Conservation (phyloP, 2,329 filamentous ascomycete genomes). For the Pezicula radicicola region DNA sequence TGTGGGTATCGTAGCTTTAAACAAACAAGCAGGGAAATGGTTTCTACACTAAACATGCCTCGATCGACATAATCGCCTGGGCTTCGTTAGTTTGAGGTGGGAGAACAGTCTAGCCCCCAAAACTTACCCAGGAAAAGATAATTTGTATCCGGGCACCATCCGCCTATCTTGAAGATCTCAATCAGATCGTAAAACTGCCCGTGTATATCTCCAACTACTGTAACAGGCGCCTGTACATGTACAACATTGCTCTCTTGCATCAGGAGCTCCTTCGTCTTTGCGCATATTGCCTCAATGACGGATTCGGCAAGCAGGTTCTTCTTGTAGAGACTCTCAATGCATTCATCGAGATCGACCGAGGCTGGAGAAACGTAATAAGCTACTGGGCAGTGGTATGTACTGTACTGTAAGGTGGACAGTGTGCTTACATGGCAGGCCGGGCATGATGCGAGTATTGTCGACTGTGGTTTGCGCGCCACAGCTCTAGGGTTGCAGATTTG, state of each 20-base stretch:
- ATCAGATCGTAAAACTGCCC: slow-evolving; percentile 99
- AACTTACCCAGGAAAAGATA: slow-evolving; percentile 86
- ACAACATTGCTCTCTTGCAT: slow-evolving; percentile 99
- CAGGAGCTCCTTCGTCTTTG: slow-evolving; percentile 96
- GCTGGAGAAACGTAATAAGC: slow-evolving; percentile 45
- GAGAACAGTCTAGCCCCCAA: slow-evolving; percentile 6
- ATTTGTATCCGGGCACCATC: slow-evolving; percentile 96
- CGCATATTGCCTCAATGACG: slow-evolving; percentile 98
- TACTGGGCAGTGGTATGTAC: neutral
- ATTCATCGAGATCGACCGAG: slow-evolving; percentile 97
- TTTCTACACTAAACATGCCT: slow-evolving; percentile 97
- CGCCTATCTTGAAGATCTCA: slow-evolving; percentile 98
- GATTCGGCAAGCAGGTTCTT: slow-evolving; percentile 97
- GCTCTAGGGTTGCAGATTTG: slow-evolving; percentile 17
- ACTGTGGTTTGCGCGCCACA: slow-evolving; percentile 15
- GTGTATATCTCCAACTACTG: slow-evolving; percentile 97
- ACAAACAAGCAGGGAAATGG: slow-evolving; percentile 95
- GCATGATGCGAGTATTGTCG: slow-evolving; percentile 41
- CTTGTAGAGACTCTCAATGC: slow-evolving; percentile 93
- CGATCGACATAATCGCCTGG: slow-evolving; percentile 93
- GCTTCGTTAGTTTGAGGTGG: slow-evolving; percentile 6
- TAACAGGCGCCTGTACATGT: slow-evolving; percentile 91
- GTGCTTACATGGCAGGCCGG: slow-evolving; percentile 51
- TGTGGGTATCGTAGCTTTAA: slow-evolving; percentile 95
- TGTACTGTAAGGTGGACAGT: neutral